A percentile compares a stretch with the other conserved stretches of the same genome.
Evolutionary conservation across 441 rosid genomes (phyloP).

Genomic region (Gossypium gossypioides): DNA sequence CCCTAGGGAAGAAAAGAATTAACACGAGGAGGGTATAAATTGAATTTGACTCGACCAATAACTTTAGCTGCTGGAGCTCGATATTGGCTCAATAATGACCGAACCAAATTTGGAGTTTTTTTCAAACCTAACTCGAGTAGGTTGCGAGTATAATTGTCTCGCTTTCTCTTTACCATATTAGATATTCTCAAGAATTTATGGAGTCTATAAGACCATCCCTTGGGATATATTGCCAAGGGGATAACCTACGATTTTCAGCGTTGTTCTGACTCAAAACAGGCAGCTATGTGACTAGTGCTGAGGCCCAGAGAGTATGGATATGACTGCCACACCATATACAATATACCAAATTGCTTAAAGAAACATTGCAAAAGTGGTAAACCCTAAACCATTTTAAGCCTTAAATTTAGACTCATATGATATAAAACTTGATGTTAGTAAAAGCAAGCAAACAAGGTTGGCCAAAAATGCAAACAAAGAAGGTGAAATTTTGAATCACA

Average conservation of each 20-base stretch:
- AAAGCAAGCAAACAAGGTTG: conserved; percentile 7
- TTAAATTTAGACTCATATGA: neutral
- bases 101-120: neutral
- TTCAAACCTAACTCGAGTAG: neutral
- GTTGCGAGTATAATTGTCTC: neutral
- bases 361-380: neutral
- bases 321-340: neutral
- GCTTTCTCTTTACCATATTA: neutral
- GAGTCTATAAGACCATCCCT: neutral
- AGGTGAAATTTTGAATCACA: conserved; percentile 3
- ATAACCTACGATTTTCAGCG: neutral
- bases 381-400: neutral
- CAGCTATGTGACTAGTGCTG: neutral
- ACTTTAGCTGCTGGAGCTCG: neutral
- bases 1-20: neutral
- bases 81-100: neutral
- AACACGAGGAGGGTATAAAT: neutral
- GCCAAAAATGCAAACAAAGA: neutral
- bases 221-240: neutral
- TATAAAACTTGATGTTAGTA: neutral
- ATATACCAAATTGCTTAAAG: conserved; percentile 16
- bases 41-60: neutral
- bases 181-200: neutral
- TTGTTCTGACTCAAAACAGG: neutral
- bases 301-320: conserved; percentile 4